Evolutionary conservation across 345 rosid genomes (phyloP), one percentile per base, ranked within the genome.

Genomic region (Moricandia arvensis): DNA sequence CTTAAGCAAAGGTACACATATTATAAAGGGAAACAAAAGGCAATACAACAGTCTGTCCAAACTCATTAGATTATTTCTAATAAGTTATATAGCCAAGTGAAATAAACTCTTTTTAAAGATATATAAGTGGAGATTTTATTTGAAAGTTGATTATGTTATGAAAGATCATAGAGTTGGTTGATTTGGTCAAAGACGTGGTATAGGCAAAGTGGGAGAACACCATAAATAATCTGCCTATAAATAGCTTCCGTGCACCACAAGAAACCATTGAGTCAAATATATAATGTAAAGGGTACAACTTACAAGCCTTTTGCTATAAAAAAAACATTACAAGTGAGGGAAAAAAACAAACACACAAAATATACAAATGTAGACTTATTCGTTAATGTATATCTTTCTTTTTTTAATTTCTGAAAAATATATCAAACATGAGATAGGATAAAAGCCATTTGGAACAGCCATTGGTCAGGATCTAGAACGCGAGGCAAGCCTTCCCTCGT

Each of bases 1-100:
- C 65, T 63, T 41, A 76, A 76, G 31, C 54, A 67, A 24, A 68
- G 16, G 27, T 4, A 29, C 29, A 30, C 45, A 31, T 16, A 68
- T 18, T 31, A 8, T 33, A 33, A 47, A 47, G 53, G 53, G 18
- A 31, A 35, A 33, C 18, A 33, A 7, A 55, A 55, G 13, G 7
- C 35, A 18, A 35, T 37, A 27, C 15, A 43, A n/a, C 7, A 53
- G 30, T 13, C 27, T 35, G 53, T 35, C 67, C 67, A 35, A 60
- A 33, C 66, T 5, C 26, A 16, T 7, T 7, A 15, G 11, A 8
- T 61, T 16, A 33, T 33, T 33, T 33, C 16, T 13, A 13, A 2
- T 27, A 58, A 58, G 34, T 26, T n/a, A n/a, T 26, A 1, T 26
- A 57, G 3, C 16, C 4, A 27, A 27, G 34, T n/a, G 8, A 26